Conservation (phyloP, 1,284 basidiomycete genomes). For the Takashimella koratensis region DNA sequence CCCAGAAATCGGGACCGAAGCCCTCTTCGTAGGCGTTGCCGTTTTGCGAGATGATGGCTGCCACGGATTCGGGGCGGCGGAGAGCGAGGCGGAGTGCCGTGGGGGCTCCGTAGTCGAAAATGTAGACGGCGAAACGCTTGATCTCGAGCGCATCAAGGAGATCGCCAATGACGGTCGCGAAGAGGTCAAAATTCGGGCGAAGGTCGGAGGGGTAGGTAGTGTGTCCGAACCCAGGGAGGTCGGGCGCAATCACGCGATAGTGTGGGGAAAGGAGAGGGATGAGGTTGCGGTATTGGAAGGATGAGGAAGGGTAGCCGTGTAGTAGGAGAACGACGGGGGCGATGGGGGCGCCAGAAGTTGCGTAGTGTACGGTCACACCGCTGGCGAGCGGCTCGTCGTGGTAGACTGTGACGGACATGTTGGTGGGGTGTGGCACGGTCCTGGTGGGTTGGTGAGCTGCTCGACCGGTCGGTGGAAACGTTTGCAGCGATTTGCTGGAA, state of each 20-base stretch:
- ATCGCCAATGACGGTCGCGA: constrained; percentile 48
- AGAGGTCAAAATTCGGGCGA: constrained; percentile 52
- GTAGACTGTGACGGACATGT: too few relatives aligned
- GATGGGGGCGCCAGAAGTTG: constrained; percentile 44
- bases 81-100: constrained; percentile 51
- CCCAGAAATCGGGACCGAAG: constrained; percentile 51
- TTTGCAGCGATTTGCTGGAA: too few relatives aligned
- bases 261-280: constrained; percentile 51
- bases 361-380: constrained; percentile 49
- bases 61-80: constrained; percentile 50
- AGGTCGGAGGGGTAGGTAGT: constrained; percentile 53
- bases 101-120: constrained; percentile 57
- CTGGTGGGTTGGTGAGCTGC: too few relatives aligned
- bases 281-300: constrained; percentile 54
- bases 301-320: constrained; percentile 55
- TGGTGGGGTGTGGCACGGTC: too few relatives aligned
- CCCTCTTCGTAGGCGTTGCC: constrained; percentile 55
- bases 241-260: constrained; percentile 55
- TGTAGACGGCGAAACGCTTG: constrained; percentile 51
- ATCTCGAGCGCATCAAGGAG: constrained; percentile 52
- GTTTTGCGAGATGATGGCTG: constrained; percentile 54
- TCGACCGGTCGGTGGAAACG: too few relatives aligned
- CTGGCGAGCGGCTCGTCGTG: too few relatives aligned
- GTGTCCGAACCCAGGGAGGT: constrained; percentile 56
- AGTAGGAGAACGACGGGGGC: constrained; percentile 52